phyloP scores from a whole-genome alignment of 345 rosid genomes.

The Eucalyptus globulus region DNA sequence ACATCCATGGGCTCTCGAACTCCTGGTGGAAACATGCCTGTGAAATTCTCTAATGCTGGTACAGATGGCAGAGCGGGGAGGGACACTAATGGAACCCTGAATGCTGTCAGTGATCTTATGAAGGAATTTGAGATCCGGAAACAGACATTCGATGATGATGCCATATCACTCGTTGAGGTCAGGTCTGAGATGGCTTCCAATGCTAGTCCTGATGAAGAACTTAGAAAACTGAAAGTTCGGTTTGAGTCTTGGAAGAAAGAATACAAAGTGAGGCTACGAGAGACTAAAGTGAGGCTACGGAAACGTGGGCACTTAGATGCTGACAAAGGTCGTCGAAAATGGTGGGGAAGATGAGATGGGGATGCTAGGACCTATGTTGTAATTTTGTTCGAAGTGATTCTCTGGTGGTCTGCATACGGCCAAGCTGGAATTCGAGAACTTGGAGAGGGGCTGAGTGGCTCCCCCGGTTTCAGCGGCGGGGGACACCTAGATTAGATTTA shows the following conservation, averaged over 20 bases:
- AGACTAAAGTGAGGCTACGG: conserved; percentile 52
- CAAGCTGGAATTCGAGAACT: not conserved
- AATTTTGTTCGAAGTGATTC: not conserved
- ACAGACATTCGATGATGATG: conserved; percentile 61
- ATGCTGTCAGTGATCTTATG: conserved; percentile 35
- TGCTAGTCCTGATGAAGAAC: conserved; percentile 43
- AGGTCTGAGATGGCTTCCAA: conserved; percentile 18
- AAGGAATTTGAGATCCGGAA: conserved; percentile 73
- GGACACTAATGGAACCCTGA: conserved; percentile 46
- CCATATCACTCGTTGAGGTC: conserved; percentile 33
- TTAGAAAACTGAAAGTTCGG: conserved; percentile 44
- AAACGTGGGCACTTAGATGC: conserved; percentile 33
- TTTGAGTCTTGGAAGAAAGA: conserved; percentile 91
- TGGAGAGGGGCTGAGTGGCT: not conserved
- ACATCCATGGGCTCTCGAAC: conserved; percentile 46
- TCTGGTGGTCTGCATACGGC: not conserved
- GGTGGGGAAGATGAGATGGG: conserved; percentile 73
- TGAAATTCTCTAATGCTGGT: conserved; percentile 15
- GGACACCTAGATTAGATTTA: not conserved
- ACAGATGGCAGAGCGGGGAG: conserved; percentile 29
- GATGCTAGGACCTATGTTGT: not conserved
- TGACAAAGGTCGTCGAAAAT: conserved; percentile 51
- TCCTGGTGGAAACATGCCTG: conserved; percentile 52
- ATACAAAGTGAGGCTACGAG: conserved; percentile 63
- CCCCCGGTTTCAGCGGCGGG: not conserved